Percentiles rank a stretch among this genome's conserved stretches.
These are phyloP conservation scores for Ceratobasidium sp. DNA, from an alignment of 1,284 basidiomycete species.

Conservation along the genomic window DNA sequence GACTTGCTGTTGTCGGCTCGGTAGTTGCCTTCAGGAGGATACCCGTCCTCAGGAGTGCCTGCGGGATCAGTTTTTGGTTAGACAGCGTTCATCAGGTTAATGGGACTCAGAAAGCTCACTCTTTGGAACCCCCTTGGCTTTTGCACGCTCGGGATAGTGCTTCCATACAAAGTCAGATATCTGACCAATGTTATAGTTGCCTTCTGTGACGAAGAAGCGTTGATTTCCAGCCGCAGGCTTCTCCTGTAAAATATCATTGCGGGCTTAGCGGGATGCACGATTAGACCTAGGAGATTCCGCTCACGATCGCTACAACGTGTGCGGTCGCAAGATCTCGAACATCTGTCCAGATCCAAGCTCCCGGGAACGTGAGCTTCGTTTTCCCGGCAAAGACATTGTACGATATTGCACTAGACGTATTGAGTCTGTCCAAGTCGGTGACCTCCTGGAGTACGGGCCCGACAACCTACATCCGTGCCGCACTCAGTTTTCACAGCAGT, in stretches of 20 bases:
- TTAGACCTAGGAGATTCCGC: background rate
- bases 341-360: slow-evolving; percentile 36
- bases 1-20: slow-evolving; percentile 45
- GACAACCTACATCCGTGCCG: slow-evolving; percentile 46
- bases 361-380: background rate
- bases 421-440: slow-evolving; percentile 53
- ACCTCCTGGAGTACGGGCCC: slow-evolving; percentile 56
- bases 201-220: slow-evolving; percentile 41
- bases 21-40: too few relatives aligned
- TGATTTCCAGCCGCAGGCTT: slow-evolving; percentile 32
- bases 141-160: slow-evolving; percentile 45
- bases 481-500: background rate
- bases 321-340: slow-evolving; percentile 37
- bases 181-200: slow-evolving; percentile 44
- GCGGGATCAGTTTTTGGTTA: background rate
- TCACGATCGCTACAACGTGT: slow-evolving; percentile 25
- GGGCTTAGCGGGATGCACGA: background rate
- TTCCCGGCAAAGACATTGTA: slow-evolving; percentile 41
- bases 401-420: slow-evolving; percentile 52
- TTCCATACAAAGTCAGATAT: slow-evolving; percentile 45
- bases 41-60: slow-evolving; percentile 43
- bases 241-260: slow-evolving; percentile 19
- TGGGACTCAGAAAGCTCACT: background rate
- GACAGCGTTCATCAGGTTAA: too few relatives aligned
- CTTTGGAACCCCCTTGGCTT: slow-evolving; percentile 39